Percentiles rank a stretch among this genome's conserved stretches.
Evolutionary conservation across 2,329 filamentous ascomycete species (phyloP).

Genomic region (Botrytis cinerea): DNA sequence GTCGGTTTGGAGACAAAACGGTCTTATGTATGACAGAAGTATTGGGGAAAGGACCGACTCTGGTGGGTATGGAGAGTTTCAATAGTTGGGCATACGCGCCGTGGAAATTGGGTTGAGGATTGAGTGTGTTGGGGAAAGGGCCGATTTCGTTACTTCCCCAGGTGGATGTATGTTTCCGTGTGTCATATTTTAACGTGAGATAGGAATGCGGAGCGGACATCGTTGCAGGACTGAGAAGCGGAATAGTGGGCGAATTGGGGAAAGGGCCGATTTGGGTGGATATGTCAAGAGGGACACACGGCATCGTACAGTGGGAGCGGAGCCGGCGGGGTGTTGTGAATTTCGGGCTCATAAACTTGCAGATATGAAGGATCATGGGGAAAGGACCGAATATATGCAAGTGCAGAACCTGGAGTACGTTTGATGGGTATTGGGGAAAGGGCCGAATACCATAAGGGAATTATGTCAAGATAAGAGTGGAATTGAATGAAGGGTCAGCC

Average conservation of each 20-base stretch:
- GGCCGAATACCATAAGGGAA: neutral
- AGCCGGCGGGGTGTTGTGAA: neutral
- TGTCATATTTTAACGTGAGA: neutral
- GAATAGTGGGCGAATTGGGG: neutral
- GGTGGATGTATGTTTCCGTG: neutral
- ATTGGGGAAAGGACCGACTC: conserved; percentile 14
- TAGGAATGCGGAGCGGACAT: conserved; percentile 3
- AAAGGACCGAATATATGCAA: conserved; percentile 13
- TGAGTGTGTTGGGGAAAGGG: conserved; percentile 2
- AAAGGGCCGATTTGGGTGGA: neutral
- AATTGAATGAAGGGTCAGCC: neutral
- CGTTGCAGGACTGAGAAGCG: neutral
- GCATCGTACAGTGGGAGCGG: neutral
- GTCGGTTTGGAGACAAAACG: conserved; percentile 5
- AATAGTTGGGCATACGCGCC: neutral
- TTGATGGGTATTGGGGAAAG: neutral
- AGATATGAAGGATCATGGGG: conserved; percentile 1
- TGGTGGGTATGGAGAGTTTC: neutral
- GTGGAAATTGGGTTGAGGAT: neutral
- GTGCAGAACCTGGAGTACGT: neutral
- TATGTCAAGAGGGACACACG: neutral
- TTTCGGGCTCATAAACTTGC: neutral
- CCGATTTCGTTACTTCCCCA: neutral
- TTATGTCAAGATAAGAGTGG: neutral
- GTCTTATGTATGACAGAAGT: neutral